These are phyloP conservation scores for Plasmodium malariae DNA, from an alignment of 169 alveolate species.

Conservation along the genomic window DNA sequence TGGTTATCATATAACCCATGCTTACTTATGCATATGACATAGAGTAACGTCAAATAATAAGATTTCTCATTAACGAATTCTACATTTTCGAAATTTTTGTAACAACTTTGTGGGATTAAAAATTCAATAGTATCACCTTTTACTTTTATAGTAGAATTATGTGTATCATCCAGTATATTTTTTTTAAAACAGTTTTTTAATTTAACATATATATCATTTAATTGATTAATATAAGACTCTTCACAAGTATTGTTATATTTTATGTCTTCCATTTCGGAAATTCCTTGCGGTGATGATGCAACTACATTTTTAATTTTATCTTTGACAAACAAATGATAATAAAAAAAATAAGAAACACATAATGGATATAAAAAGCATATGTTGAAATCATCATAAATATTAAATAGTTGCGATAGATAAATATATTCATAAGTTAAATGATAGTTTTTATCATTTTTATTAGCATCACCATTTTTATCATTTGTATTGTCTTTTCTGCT, in stretches of 20 bases:
- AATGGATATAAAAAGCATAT: slow-evolving; percentile 74
- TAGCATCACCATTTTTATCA: not conserved
- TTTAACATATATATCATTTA: slow-evolving; percentile 58
- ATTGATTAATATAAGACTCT: slow-evolving; percentile 36
- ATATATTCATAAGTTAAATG: slow-evolving; percentile 66
- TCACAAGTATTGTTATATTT: slow-evolving; percentile 28
- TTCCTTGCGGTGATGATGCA: not conserved
- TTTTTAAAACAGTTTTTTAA: slow-evolving; percentile 42
- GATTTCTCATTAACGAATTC: slow-evolving; percentile 25
- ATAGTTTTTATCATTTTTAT: slow-evolving; percentile 2
- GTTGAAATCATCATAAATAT: slow-evolving; percentile 71
- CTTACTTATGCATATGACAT: slow-evolving; percentile 67
- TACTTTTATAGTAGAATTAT: slow-evolving; percentile 26
- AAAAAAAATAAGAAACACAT: slow-evolving; percentile 62
- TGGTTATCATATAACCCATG: slow-evolving; percentile 9
- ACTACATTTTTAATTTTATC: not conserved
- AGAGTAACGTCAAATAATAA: slow-evolving; percentile 30
- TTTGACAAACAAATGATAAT: slow-evolving; percentile 67
- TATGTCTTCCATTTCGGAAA: not conserved
- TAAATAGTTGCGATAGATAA: slow-evolving; percentile 70
- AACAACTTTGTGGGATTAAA: slow-evolving; percentile 72
- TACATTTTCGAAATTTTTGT: slow-evolving; percentile 19
- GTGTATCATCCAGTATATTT: not conserved
- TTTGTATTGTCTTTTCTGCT: not conserved
- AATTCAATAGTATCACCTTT: slow-evolving; percentile 35